phyloP scores from a whole-genome alignment of 208 protist genomes.

The Herpetomonas muscarum region DNA sequence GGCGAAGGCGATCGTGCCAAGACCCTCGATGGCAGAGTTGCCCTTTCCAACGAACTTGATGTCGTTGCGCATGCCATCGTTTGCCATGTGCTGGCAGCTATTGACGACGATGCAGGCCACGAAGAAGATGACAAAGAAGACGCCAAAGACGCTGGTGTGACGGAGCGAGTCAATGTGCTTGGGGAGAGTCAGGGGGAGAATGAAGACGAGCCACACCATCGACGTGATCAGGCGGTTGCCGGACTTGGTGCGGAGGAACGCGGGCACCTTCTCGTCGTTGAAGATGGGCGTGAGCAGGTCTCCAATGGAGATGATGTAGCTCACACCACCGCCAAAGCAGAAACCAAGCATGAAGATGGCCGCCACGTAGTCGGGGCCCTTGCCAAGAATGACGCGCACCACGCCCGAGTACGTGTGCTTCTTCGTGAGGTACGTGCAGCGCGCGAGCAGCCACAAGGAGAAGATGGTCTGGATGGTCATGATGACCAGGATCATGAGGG shows the following conservation, averaged over 20 bases:
- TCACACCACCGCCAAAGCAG: slow-evolving; percentile 55
- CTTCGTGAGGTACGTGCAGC: slow-evolving; percentile 18
- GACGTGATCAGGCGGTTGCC: slow-evolving; percentile 43
- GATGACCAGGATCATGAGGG: slow-evolving; percentile 39
- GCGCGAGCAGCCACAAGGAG: slow-evolving; percentile 52
- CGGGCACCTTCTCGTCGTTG: slow-evolving; percentile 23
- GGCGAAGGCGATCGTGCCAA: slow-evolving; percentile 55
- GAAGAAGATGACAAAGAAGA: slow-evolving; percentile 57
- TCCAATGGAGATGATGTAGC: slow-evolving; percentile 70
- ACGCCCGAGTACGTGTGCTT: slow-evolving; percentile 46
- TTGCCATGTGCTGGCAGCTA: not conserved
- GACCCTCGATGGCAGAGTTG: slow-evolving; percentile 27
- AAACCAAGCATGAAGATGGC: slow-evolving; percentile 35
- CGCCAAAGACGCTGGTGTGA: slow-evolving; percentile 42
- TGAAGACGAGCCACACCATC: slow-evolving; percentile 46
- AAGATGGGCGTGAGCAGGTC: slow-evolving; percentile 55
- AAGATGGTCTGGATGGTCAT: slow-evolving; percentile 47
- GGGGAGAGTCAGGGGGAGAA: slow-evolving; percentile 60
- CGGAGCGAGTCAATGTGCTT: slow-evolving; percentile 63
- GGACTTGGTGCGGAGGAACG: slow-evolving; percentile 24
- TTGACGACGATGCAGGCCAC: slow-evolving; percentile 34
- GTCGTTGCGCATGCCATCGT: slow-evolving; percentile 25
- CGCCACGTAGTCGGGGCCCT: slow-evolving; percentile 18
- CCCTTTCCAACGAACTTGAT: slow-evolving; percentile 30
- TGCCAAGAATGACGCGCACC: slow-evolving; percentile 17